Evolutionary conservation across 768 basidiomycete species (phyloP).

Genomic region (Clitopilus hobsonii): DNA sequence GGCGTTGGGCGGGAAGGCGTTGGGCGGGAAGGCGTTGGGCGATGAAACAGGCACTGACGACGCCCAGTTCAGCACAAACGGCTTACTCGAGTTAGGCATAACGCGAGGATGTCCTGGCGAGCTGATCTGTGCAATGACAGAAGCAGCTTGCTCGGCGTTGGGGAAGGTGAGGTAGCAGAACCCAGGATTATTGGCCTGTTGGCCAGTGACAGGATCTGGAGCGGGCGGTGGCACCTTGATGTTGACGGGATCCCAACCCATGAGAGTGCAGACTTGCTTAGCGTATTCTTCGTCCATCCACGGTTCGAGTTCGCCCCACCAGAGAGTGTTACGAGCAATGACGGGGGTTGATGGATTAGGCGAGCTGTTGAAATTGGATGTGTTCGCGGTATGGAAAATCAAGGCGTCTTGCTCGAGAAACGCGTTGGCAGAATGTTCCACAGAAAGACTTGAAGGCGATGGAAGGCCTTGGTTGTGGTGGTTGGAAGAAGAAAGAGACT

Average conservation of each 20-base stretch:
- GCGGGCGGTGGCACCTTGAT: constrained; percentile 68
- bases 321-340: constrained; percentile 59
- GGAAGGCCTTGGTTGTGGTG: constrained; percentile 29
- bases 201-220: constrained; percentile 51
- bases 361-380: constrained; percentile 13
- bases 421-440: constrained; percentile 19
- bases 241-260: constrained; percentile 80
- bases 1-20: constrained; percentile 24
- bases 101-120: constrained; percentile 38
- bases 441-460: constrained; percentile 29
- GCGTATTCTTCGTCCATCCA: constrained; percentile 99
- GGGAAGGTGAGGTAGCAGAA: constrained; percentile 89
- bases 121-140: constrained; percentile 67
- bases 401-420: constrained; percentile 27
- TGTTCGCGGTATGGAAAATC: constrained; percentile 21
- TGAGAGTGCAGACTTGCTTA: constrained; percentile 78
- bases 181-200: constrained; percentile 78
- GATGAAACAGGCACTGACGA: constrained; percentile 26
- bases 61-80: constrained; percentile 83
- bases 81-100: constrained; percentile 85
- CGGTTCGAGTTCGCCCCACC: constrained; percentile 86
- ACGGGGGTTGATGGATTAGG: constrained; percentile 18
- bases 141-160: constrained; percentile 60
- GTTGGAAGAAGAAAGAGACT: constrained; percentile 41
- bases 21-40: constrained; percentile 18